These are phyloP conservation scores for Biancaea sappan DNA, from an alignment of 306 rosid genomes.

Conservation along the genomic window DNA sequence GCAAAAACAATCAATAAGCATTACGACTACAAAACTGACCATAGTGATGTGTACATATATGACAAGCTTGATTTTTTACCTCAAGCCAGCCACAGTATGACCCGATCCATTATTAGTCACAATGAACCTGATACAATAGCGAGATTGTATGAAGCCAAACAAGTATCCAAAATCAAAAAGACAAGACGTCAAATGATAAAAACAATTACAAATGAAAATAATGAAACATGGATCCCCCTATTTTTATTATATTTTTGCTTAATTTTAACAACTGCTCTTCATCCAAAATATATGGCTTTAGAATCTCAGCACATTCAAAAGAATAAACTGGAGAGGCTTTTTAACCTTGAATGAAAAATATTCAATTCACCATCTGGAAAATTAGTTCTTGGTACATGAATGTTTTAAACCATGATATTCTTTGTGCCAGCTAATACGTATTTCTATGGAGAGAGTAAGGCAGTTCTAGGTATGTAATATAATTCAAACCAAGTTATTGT, in stretches of 20 bases:
- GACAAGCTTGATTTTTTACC: constrained; percentile 50
- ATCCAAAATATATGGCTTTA: not conserved
- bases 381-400: not conserved
- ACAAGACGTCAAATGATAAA: not conserved
- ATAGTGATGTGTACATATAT: constrained; percentile 4
- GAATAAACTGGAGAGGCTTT: constrained; percentile 1
- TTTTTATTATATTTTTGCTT: not conserved
- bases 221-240: not conserved
- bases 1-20: not conserved
- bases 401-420: not conserved
- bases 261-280: not conserved
- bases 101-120: constrained; percentile 92
- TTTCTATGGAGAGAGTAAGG: not conserved
- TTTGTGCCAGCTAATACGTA: not conserved
- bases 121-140: constrained; percentile 65
- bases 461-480: too few species aligned
- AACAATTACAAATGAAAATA: not conserved
- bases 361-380: constrained; percentile 4
- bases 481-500: not conserved
- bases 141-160: constrained; percentile 22
- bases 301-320: not conserved
- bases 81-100: constrained; percentile 71
- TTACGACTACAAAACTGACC: constrained; percentile 2
- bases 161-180: not conserved
- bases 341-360: not conserved